Conservation (phyloP, 2,329 filamentous ascomycete genomes). For the Trichoderma polysporum region DNA sequence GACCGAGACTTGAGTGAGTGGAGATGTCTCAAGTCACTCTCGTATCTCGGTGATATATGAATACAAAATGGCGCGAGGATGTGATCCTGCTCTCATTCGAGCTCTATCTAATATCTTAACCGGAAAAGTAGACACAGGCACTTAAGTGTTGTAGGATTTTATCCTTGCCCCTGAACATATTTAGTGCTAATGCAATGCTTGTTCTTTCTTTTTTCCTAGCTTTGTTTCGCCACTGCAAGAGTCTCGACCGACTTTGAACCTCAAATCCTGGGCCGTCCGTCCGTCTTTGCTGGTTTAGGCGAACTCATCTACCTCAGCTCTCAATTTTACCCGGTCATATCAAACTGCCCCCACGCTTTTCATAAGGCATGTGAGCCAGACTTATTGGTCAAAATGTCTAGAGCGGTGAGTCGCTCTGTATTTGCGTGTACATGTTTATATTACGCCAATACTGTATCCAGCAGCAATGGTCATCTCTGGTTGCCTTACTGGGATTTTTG, state of each 20-base stretch:
- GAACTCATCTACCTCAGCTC: background rate
- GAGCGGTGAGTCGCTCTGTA: background rate
- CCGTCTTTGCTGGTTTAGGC: background rate
- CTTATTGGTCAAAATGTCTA: background rate
- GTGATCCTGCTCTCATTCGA: background rate
- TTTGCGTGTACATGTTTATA: background rate
- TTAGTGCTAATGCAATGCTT: background rate
- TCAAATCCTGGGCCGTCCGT: background rate
- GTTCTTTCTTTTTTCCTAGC: background rate
- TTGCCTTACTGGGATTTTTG: background rate
- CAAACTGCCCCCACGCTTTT: background rate
- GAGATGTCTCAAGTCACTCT: background rate
- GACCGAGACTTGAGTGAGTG: background rate
- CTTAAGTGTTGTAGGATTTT: background rate
- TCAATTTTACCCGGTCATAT: background rate
- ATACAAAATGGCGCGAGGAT: background rate
- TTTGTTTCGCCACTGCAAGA: background rate
- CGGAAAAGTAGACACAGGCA: background rate
- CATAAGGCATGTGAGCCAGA: background rate
- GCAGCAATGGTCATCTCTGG: background rate
- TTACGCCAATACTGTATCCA: background rate
- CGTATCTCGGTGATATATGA: background rate
- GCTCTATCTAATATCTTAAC: background rate
- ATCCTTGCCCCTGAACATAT: background rate
- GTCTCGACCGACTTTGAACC: background rate